A percentile compares a stretch with the other conserved stretches of the same genome.
Evolutionary conservation across 306 rosid species (phyloP).

Genomic region (Acacia crassicarpa): DNA sequence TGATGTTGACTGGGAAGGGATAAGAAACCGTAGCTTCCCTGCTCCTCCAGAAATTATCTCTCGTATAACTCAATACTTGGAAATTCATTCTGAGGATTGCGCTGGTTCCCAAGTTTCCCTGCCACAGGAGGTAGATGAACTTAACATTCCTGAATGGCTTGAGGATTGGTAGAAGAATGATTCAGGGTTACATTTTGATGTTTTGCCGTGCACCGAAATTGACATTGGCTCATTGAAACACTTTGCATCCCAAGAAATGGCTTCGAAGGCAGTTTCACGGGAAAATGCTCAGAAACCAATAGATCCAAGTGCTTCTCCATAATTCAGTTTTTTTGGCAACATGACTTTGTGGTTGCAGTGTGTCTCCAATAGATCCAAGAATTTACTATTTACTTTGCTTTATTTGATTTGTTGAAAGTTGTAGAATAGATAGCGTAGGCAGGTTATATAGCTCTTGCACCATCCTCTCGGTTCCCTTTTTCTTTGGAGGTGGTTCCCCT

Average conservation of each 20-base stretch:
- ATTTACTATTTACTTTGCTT: slow-evolving; percentile 14
- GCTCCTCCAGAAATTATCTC: slow-evolving; percentile 73
- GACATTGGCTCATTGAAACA: slow-evolving; percentile 22
- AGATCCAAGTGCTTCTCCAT: slow-evolving; percentile 32
- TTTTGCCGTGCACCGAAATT: slow-evolving; percentile 30
- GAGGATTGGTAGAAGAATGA: slow-evolving; percentile 75
- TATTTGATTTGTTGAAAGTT: slow-evolving; percentile 34
- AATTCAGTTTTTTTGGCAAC: slow-evolving; percentile 31
- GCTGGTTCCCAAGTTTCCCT: slow-evolving; percentile 49
- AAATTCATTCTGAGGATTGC: slow-evolving; percentile 56
- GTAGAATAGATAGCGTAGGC: slow-evolving; percentile 41
- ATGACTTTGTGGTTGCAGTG: slow-evolving; percentile 21
- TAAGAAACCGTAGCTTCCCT: slow-evolving; percentile 45
- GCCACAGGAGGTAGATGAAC: slow-evolving; percentile 53
- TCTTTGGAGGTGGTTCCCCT: slow-evolving; percentile 23
- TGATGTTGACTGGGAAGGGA: slow-evolving; percentile 80
- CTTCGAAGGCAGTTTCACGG: slow-evolving; percentile 20
- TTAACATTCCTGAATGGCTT: slow-evolving; percentile 77
- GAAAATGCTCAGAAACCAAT: slow-evolving; percentile 27
- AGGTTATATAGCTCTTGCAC: slow-evolving; percentile 35
- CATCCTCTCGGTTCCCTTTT: slow-evolving; percentile 25
- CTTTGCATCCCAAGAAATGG: slow-evolving; percentile 28
- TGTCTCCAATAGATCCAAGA: neutral
- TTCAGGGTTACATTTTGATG: slow-evolving; percentile 28
- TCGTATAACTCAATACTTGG: slow-evolving; percentile 68